phyloP scores from a whole-genome alignment of 441 rosid genomes.

The Kokia cookei region DNA sequence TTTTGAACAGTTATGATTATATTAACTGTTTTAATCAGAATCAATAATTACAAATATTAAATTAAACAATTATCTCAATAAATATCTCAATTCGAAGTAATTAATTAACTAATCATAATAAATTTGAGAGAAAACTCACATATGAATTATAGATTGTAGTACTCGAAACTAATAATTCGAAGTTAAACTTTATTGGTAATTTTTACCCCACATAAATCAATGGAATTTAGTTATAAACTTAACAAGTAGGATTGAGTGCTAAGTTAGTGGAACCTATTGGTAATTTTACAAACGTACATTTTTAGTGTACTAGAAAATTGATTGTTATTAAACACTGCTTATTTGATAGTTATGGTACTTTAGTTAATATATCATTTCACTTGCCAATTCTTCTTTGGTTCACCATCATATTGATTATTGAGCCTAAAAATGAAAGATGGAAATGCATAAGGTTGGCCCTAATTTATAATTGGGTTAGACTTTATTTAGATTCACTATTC shows the following conservation, averaged over 20 bases:
- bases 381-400: background rate
- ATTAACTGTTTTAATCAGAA: background rate
- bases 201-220: background rate
- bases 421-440: background rate
- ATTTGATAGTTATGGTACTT: background rate
- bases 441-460: background rate
- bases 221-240: background rate
- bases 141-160: background rate
- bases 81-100: background rate
- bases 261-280: background rate
- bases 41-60: background rate
- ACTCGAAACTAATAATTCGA: background rate
- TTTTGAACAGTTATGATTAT: too few species aligned
- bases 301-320: background rate
- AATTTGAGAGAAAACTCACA: background rate
- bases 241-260: background rate
- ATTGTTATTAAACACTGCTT: background rate
- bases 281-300: background rate
- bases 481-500: background rate
- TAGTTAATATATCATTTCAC: background rate
- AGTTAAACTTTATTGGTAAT: background rate
- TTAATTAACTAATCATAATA: background rate
- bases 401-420: background rate
- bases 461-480: background rate
- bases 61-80: background rate